Conservation (phyloP, 805 yeast genomes). For the Yarrowia keelungensis region DNA sequence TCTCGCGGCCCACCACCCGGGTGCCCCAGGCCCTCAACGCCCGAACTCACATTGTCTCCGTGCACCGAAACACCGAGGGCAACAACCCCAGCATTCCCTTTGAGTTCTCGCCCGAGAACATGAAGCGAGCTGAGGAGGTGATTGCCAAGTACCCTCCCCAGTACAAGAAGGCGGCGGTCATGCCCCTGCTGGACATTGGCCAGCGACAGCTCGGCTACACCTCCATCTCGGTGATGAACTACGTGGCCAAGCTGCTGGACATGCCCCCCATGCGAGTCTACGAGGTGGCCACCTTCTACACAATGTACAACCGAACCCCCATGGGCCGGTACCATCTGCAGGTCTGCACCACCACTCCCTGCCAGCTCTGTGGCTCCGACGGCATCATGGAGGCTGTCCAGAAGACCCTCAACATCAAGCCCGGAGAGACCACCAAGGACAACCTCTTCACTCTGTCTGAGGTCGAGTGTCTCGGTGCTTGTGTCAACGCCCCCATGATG, state of each 20-base stretch:
- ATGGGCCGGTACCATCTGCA: slow-evolving; percentile 85
- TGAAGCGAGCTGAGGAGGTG: slow-evolving; percentile 71
- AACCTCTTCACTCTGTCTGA: slow-evolving; percentile 80
- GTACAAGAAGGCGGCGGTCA: slow-evolving; percentile 84
- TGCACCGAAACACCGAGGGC: slow-evolving; percentile 74
- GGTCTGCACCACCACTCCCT: slow-evolving; percentile 89
- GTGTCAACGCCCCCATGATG: slow-evolving; percentile 90
- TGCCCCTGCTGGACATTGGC: slow-evolving; percentile 86
- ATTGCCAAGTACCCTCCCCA: slow-evolving; percentile 83
- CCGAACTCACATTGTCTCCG: slow-evolving; percentile 51
- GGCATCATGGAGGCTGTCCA: slow-evolving; percentile 75
- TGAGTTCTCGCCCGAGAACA: slow-evolving; percentile 72
- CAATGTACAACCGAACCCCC: slow-evolving; percentile 87
- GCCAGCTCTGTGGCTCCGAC: slow-evolving; percentile 84
- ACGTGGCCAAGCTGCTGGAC: slow-evolving; percentile 81
- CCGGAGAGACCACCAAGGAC: slow-evolving; percentile 80
- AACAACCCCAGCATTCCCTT: slow-evolving; percentile 74
- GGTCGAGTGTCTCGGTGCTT: slow-evolving; percentile 91
- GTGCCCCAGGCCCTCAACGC: slow-evolving; percentile 37
- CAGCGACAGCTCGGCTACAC: slow-evolving; percentile 89
- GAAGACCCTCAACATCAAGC: slow-evolving; percentile 65
- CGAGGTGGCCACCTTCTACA: slow-evolving; percentile 90
- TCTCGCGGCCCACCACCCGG: slow-evolving; percentile 34
- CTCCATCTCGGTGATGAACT: slow-evolving; percentile 86
- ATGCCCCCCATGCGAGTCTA: slow-evolving; percentile 95